A percentile compares a stretch with the other conserved stretches of the same genome.
Conservation (phyloP, 192 early-diverging fungal species). For the Jimgerdemannia flammicorona region DNA sequence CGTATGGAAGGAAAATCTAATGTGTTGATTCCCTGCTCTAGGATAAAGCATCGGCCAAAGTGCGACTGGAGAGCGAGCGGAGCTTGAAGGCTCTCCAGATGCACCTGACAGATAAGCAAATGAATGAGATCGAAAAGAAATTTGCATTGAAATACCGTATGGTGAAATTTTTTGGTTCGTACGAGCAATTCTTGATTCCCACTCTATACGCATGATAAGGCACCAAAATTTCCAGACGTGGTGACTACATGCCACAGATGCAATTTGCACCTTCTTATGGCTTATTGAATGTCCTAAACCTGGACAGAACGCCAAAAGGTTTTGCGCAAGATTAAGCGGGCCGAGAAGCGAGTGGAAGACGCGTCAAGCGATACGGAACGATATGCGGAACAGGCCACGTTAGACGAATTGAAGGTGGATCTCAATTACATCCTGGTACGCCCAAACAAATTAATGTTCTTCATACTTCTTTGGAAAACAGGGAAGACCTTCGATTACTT, state of each 20-base stretch:
- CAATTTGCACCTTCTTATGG: background rate
- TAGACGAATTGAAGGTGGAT: slow-evolving; percentile 32
- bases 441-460: slow-evolving; percentile 3
- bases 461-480: background rate
- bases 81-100: slow-evolving; percentile 40
- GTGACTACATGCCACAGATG: background rate
- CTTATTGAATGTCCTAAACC: background rate
- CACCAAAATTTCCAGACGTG: background rate
- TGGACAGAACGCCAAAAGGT: slow-evolving; percentile 43
- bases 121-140: slow-evolving; percentile 36
- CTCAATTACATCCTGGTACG: slow-evolving; percentile 24
- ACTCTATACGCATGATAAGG: background rate
- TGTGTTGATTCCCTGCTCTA: slow-evolving; percentile 7
- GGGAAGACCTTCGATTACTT: background rate
- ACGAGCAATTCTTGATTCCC: background rate
- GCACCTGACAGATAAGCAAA: slow-evolving; percentile 34
- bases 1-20: background rate
- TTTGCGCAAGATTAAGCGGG: slow-evolving; percentile 30
- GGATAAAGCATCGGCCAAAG: slow-evolving; percentile 35
- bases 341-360: slow-evolving; percentile 22
- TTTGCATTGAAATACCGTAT: slow-evolving; percentile 42
- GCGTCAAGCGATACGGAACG: slow-evolving; percentile 24
- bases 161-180: slow-evolving; percentile 46
- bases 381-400: slow-evolving; percentile 15
- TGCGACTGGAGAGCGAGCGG: slow-evolving; percentile 27